These are phyloP conservation scores for Xylariaceae sp. DNA, from an alignment of 2,329 filamentous ascomycete genomes.

Conservation along the genomic window DNA sequence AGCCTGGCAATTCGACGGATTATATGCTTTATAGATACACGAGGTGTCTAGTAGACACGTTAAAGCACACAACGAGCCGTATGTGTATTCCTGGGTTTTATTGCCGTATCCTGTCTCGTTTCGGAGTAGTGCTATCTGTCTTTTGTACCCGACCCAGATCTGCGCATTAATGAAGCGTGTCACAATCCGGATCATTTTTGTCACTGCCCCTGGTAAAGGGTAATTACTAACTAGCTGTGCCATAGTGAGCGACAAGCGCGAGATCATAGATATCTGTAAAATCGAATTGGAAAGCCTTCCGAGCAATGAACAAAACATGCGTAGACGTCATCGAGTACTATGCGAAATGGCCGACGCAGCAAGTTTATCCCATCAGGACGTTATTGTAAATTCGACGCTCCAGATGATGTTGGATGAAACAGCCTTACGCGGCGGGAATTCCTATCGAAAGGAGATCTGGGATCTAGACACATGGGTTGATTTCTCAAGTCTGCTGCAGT, in stretches of 20 bases:
- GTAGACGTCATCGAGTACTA: not conserved
- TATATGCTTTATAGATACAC: not conserved
- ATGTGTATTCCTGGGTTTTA: not conserved
- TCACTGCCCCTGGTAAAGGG: not conserved
- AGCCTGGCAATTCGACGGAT: not conserved
- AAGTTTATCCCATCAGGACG: not conserved
- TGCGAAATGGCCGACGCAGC: not conserved
- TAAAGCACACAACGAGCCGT: not conserved
- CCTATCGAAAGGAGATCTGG: constrained; percentile 2
- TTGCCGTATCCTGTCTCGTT: not conserved
- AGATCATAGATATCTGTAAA: not conserved
- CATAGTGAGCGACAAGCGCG: not conserved
- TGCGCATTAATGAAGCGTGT: not conserved
- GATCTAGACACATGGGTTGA: not conserved
- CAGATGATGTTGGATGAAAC: constrained; percentile 2
- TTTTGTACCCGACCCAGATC: not conserved
- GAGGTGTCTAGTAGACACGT: not conserved
- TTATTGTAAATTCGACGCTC: not conserved
- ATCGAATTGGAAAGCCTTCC: constrained; percentile 2
- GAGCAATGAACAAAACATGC: constrained; percentile 1
- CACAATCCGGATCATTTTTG: not conserved
- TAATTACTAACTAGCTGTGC: not conserved
- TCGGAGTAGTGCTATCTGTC: not conserved
- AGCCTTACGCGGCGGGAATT: not conserved
- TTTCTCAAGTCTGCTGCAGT: not conserved